These are phyloP conservation scores for Calamus simplicifolius DNA, from an alignment of 176 grass and related monocot genomes.

Conservation along the genomic window DNA sequence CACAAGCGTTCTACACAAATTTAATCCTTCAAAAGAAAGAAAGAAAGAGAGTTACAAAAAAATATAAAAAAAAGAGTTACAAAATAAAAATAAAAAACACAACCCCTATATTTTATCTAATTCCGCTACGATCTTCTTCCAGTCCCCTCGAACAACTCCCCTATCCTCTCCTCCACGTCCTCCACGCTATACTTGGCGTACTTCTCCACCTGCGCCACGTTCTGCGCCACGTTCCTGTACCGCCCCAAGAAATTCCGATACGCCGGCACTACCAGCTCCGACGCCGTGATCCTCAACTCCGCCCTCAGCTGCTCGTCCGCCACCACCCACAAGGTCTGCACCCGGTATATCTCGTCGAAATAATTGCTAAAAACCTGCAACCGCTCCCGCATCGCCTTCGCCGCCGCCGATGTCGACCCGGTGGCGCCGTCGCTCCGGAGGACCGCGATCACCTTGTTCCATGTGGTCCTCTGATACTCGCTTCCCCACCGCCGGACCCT, in stretches of 20 bases:
- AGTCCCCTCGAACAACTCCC: constrained; percentile 2
- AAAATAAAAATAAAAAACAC: too few relatives aligned
- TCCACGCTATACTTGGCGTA: not conserved
- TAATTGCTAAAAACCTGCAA: constrained; percentile 31
- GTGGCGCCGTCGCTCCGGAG: constrained; percentile 16
- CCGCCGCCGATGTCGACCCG: constrained; percentile 4
- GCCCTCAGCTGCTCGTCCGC: constrained; percentile 31
- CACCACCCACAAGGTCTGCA: constrained; percentile 35
- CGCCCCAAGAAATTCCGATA: constrained; percentile 14
- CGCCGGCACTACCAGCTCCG: constrained; percentile 29
- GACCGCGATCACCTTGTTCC: constrained; percentile 27
- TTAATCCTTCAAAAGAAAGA: too few relatives aligned
- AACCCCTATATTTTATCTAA: too few relatives aligned
- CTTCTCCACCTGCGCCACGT: not conserved
- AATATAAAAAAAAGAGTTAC: too few relatives aligned
- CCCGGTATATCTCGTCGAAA: constrained; percentile 29
- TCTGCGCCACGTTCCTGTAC: too few relatives aligned
- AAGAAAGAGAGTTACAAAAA: too few relatives aligned
- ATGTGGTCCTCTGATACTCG: constrained; percentile 28
- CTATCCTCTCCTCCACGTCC: constrained; percentile 5
- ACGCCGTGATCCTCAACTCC: constrained; percentile 23
- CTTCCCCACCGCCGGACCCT: constrained; percentile 30
- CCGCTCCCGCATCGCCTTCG: constrained; percentile 25
- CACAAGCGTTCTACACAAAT: too few relatives aligned
- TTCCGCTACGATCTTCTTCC: not conserved